Conservation (phyloP, 1,139 yeast species). For the Candida sanyaensis region DNA sequence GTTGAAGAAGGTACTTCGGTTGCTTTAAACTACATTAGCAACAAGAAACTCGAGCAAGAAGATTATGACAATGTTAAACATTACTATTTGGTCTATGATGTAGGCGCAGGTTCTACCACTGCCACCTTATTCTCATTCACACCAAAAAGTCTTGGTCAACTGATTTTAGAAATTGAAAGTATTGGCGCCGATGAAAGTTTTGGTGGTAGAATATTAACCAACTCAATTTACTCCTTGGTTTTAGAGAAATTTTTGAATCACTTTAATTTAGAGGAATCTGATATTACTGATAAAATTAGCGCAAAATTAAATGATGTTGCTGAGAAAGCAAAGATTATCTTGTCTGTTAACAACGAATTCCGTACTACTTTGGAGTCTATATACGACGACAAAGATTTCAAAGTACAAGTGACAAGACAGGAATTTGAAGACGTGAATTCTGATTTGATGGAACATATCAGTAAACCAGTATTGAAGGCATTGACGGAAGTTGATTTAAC, state of each 20-base stretch:
- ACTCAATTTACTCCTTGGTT: slow-evolving; percentile 60
- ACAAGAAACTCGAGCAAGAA: slow-evolving; percentile 40
- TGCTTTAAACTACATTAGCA: slow-evolving; percentile 72
- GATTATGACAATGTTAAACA: slow-evolving; percentile 44
- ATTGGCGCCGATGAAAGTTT: slow-evolving; percentile 64
- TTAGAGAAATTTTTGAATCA: slow-evolving; percentile 54
- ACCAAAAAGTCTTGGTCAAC: slow-evolving; percentile 40
- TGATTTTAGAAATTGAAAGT: slow-evolving; percentile 64
- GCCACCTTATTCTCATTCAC: slow-evolving; percentile 77
- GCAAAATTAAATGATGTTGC: slow-evolving; percentile 79
- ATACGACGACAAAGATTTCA: slow-evolving; percentile 72
- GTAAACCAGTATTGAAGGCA: slow-evolving; percentile 58
- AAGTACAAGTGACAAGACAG: slow-evolving; percentile 61
- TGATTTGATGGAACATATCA: slow-evolving; percentile 45
- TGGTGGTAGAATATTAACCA: slow-evolving; percentile 79
- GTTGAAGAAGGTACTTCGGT: slow-evolving; percentile 92
- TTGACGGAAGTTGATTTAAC: slow-evolving; percentile 34
- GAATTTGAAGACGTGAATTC: slow-evolving; percentile 69
- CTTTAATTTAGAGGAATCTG: slow-evolving; percentile 36
- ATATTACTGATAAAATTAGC: slow-evolving; percentile 55
- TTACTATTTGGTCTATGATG: slow-evolving; percentile 77
- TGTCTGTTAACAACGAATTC: slow-evolving; percentile 86
- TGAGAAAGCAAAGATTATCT: slow-evolving; percentile 80
- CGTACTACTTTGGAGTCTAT: slow-evolving; percentile 70
- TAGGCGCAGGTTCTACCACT: slow-evolving; percentile 91